Conservation (phyloP, 2,329 filamentous ascomycete species). For the Dactylellina haptotyla region DNA sequence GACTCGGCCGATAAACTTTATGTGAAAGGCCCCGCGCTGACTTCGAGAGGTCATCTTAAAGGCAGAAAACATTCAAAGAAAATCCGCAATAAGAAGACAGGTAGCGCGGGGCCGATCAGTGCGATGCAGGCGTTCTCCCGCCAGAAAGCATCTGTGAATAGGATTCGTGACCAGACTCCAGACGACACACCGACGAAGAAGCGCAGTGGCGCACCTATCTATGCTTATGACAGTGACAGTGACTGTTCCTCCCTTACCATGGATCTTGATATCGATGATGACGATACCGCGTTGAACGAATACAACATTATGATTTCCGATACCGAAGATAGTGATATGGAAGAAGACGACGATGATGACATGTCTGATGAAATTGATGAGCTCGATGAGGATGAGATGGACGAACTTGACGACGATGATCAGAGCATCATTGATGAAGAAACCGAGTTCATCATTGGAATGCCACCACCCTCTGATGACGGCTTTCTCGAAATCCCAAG, state of each 20-base stretch:
- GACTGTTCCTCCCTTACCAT: slow-evolving; percentile 48
- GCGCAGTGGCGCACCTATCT: slow-evolving; percentile 36
- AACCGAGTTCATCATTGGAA: slow-evolving; percentile 50
- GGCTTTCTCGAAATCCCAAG: not conserved
- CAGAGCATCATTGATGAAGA: slow-evolving; percentile 50
- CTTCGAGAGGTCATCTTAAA: slow-evolving; percentile 55
- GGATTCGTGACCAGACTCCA: slow-evolving; percentile 25
- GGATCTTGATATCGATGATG: slow-evolving; percentile 51
- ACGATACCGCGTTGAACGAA: slow-evolving; percentile 44
- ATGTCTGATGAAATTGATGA: slow-evolving; percentile 41
- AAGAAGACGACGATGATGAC: slow-evolving; percentile 29
- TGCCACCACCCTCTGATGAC: slow-evolving; percentile 30
- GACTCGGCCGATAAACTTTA: slow-evolving; percentile 49
- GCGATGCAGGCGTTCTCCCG: slow-evolving; percentile 44
- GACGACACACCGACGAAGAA: slow-evolving; percentile 53
- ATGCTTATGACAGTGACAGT: slow-evolving; percentile 48
- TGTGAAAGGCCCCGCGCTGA: slow-evolving; percentile 55
- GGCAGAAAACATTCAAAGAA: slow-evolving; percentile 48
- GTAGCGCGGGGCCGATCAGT: slow-evolving; percentile 42
- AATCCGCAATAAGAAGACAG: slow-evolving; percentile 54
- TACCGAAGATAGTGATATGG: slow-evolving; percentile 41
- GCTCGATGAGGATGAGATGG: slow-evolving; percentile 37
- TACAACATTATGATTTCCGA: slow-evolving; percentile 48
- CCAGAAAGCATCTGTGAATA: slow-evolving; percentile 22
- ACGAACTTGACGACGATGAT: slow-evolving; percentile 44